phyloP scores from a whole-genome alignment of 1,284 basidiomycete species.

The Moesziomyces parantarcticus region DNA sequence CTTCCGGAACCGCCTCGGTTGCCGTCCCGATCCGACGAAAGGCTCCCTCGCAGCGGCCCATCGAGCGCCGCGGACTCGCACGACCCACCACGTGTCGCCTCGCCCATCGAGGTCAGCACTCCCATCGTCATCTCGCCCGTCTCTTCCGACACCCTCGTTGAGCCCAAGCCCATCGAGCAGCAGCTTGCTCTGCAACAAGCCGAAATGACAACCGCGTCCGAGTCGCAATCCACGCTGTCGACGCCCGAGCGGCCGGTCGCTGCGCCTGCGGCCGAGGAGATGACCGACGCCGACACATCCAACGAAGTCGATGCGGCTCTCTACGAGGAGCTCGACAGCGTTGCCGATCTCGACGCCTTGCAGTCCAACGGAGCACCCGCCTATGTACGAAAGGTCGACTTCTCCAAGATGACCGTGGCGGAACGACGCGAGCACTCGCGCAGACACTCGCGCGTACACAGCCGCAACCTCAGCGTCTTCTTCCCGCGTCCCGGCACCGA shows the following conservation, averaged over 20 bases:
- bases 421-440: slow-evolving; percentile 64
- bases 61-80: neutral
- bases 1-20: slow-evolving; percentile 25
- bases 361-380: slow-evolving; percentile 1
- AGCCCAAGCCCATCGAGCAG: neutral
- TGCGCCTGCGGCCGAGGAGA: neutral
- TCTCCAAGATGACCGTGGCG: slow-evolving; percentile 51
- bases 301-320: slow-evolving; percentile 32
- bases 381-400: slow-evolving; percentile 11
- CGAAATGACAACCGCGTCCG: neutral
- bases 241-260: neutral
- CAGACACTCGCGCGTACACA: slow-evolving; percentile 57
- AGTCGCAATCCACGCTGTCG: neutral
- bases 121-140: neutral
- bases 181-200: neutral
- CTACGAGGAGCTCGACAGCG: slow-evolving; percentile 42
- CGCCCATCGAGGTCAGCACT: neutral
- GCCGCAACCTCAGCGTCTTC: slow-evolving; percentile 64
- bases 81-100: neutral
- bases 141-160: neutral
- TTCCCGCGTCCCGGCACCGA: slow-evolving; percentile 65
- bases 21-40: neutral
- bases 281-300: neutral
- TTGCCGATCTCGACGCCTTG: slow-evolving; percentile 27
- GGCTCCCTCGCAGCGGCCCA: neutral